Percentiles rank a stretch among this genome's conserved stretches.
phyloP scores from a whole-genome alignment of 495 filamentous ascomycete species.

The Penicillium parvum region DNA sequence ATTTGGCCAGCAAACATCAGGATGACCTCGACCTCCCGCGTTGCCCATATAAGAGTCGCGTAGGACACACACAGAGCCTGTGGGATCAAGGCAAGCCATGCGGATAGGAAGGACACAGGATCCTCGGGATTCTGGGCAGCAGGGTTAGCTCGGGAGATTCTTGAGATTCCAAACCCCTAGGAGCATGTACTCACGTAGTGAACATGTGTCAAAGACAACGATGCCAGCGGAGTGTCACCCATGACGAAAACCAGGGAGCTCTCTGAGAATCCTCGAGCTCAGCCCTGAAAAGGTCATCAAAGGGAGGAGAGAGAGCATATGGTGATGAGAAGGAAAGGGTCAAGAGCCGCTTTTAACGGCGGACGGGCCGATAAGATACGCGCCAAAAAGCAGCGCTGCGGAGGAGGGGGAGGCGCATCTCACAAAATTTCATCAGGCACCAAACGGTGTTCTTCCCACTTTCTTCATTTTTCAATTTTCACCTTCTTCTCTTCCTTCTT shows the following conservation, averaged over 20 bases:
- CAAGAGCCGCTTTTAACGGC: not conserved
- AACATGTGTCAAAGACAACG: slow-evolving; percentile 89
- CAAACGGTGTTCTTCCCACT: slow-evolving; percentile 8
- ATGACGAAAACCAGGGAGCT: too few relatives aligned
- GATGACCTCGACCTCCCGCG: slow-evolving; percentile 83
- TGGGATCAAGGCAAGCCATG: slow-evolving; percentile 88
- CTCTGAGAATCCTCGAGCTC: too few relatives aligned
- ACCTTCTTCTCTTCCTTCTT: slow-evolving; percentile 7
- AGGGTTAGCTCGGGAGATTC: slow-evolving; percentile 10
- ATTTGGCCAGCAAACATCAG: slow-evolving; percentile 92
- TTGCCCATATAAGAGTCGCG: slow-evolving; percentile 80
- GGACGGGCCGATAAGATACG: slow-evolving; percentile 17
- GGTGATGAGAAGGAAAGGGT: too few relatives aligned
- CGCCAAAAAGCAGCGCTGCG: slow-evolving; percentile 21
- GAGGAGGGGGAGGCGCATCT: slow-evolving; percentile 13
- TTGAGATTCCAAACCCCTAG: not conserved
- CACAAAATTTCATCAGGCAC: slow-evolving; percentile 18
- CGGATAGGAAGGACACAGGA: slow-evolving; percentile 76
- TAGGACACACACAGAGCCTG: slow-evolving; percentile 89
- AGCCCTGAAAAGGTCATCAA: too few relatives aligned
- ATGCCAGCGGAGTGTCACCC: slow-evolving; percentile 72
- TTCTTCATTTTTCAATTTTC: slow-evolving; percentile 11
- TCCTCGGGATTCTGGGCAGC: slow-evolving; percentile 76
- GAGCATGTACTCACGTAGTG: slow-evolving; percentile 66
- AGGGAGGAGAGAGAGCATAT: too few relatives aligned